Evolutionary conservation across 2,329 filamentous ascomycete genomes (phyloP).

Genomic region (Conoideocrella luteorostrata): DNA sequence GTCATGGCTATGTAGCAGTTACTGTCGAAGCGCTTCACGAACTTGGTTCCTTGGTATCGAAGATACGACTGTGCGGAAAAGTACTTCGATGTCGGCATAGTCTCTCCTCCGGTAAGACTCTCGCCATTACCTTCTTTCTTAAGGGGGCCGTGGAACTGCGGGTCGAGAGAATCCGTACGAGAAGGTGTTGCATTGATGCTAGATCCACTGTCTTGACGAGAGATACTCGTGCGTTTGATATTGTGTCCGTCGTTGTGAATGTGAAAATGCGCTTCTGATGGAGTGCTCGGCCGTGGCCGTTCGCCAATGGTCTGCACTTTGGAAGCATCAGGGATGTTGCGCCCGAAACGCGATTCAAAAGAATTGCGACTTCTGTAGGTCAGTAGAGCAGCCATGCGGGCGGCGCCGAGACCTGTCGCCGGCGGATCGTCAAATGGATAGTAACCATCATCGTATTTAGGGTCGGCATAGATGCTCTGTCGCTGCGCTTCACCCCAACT

Average conservation of each 20-base stretch:
- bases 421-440: slow-evolving; percentile 85
- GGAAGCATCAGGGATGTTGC: slow-evolving; percentile 82
- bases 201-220: slow-evolving; percentile 38
- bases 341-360: slow-evolving; percentile 90
- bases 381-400: slow-evolving; percentile 91
- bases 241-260: slow-evolving; percentile 80
- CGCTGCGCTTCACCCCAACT: slow-evolving; percentile 86
- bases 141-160: slow-evolving; percentile 62
- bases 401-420: slow-evolving; percentile 78
- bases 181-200: slow-evolving; percentile 16
- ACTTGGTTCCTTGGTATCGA: slow-evolving; percentile 92
- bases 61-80: slow-evolving; percentile 98
- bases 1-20: slow-evolving; percentile 99
- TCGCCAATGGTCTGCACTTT: slow-evolving; percentile 78
- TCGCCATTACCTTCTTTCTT: slow-evolving; percentile 24
- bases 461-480: slow-evolving; percentile 94
- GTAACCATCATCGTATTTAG: slow-evolving; percentile 97
- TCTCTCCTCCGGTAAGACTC: slow-evolving; percentile 45
- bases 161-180: slow-evolving; percentile 35
- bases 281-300: slow-evolving; percentile 50
- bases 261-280: slow-evolving; percentile 67
- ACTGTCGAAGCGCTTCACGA: slow-evolving; percentile 93
- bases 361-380: slow-evolving; percentile 97
- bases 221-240: slow-evolving; percentile 46
- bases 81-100: slow-evolving; percentile 64